Percentiles rank a stretch among this genome's conserved stretches.
Conservation (phyloP, 2,329 filamentous ascomycete species). For the Aspergillus novofumigatus region DNA sequence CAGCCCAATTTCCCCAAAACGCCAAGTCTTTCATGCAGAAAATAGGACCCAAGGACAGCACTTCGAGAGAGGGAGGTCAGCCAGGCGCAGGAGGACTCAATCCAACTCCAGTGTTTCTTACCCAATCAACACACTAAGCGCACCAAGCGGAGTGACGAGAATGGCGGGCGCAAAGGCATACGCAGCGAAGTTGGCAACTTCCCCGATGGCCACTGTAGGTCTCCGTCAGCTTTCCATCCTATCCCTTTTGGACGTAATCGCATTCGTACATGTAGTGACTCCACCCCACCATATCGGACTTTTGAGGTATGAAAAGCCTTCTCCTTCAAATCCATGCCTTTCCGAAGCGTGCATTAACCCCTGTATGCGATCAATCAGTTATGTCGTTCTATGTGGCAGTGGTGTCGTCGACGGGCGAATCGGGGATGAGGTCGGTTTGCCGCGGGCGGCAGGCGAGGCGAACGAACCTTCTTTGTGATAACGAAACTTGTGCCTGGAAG, state of each 20-base stretch:
- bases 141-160: constrained; percentile 89
- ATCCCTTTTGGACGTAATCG: background rate
- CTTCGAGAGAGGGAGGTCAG: constrained; percentile 38
- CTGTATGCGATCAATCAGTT: constrained; percentile 42
- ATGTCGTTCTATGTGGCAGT: constrained; percentile 1
- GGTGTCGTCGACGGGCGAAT: constrained; percentile 3
- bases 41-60: constrained; percentile 90
- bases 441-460: constrained; percentile 4
- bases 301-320: constrained; percentile 88
- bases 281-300: constrained; percentile 98
- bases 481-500: constrained; percentile 84
- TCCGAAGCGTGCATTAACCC: constrained; percentile 88
- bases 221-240: constrained; percentile 19
- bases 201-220: constrained; percentile 74
- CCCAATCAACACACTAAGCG: constrained; percentile 88
- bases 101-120: constrained; percentile 28
- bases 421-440: constrained; percentile 1
- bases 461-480: constrained; percentile 89
- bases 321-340: constrained; percentile 91
- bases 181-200: constrained; percentile 95
- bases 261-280: constrained; percentile 72
- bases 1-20: constrained; percentile 88
- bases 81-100: constrained; percentile 2
- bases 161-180: constrained; percentile 99
- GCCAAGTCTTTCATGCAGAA: constrained; percentile 86